Evolutionary conservation across 2,329 filamentous ascomycete genomes (phyloP).

Genomic region (Coleophoma cylindrospora): DNA sequence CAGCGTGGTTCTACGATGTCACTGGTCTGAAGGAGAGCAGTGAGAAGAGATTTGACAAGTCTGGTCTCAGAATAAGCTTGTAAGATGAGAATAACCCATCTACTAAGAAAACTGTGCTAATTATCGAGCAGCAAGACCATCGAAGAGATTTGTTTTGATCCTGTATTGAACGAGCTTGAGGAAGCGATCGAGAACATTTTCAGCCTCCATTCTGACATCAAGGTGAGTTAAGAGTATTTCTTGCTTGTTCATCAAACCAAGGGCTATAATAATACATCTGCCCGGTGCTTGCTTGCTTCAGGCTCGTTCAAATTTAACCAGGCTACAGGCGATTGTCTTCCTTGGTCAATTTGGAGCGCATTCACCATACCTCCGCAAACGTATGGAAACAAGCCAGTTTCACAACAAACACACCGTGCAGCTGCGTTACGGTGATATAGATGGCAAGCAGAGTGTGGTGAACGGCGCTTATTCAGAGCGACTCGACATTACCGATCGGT

Average conservation of each 20-base stretch:
- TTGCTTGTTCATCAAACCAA: not conserved
- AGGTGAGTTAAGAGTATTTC: not conserved
- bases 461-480: not conserved
- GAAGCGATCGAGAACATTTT: not conserved
- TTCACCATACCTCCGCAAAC: constrained; percentile 7
- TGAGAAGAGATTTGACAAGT: not conserved
- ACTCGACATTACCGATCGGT: not conserved
- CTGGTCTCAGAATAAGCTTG: not conserved
- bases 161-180: constrained; percentile 2
- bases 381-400: constrained; percentile 6
- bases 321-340: constrained; percentile 6
- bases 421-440: not conserved
- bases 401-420: not conserved
- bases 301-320: not conserved
- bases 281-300: not conserved
- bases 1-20: not conserved
- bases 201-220: not conserved
- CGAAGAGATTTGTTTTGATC: constrained; percentile 5
- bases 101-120: not conserved
- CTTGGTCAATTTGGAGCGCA: constrained; percentile 10
- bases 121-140: not conserved
- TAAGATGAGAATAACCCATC: not conserved
- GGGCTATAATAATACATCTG: not conserved
- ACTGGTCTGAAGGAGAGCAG: constrained; percentile 1
- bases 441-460: not conserved